Evolutionary conservation across 495 filamentous ascomycete genomes (phyloP), one percentile per base, ranked within the genome.

Genomic region (Xylaria bambusicola): DNA sequence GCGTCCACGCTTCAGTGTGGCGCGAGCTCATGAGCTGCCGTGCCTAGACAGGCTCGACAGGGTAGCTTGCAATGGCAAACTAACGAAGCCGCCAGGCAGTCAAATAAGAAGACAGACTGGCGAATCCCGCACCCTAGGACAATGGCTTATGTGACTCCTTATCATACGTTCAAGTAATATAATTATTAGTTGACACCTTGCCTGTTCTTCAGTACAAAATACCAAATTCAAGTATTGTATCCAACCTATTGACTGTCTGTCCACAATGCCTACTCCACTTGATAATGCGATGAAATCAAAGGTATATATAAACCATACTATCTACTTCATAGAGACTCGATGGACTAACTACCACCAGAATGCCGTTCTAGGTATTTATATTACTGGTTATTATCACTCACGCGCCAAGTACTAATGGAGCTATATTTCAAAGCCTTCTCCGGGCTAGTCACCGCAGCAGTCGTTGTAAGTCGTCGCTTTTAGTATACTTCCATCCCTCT

Each of bases 381-480:
- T 20, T 20, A 20, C n/a, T n/a, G n/a, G n/a, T n/a, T n/a, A 21
- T 12, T 26, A 52, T 18, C 23, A 52, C 48, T 24, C 40, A 44
- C 26, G 24, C 23, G 21, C 26, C 35, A 10, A 50, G 51, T 66
- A 65, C 68, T 71, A 59, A 71, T 71, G 62, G 62, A 64, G 44
- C 17, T 58, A 41, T 66, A 65, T 56, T 52, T 68, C 56, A 46
- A 64, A 87, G 86, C 83, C 45, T 97, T 96, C 71, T 83, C 88
- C 15, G 91, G 90, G 21, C 84, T 96, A 62, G 86, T 97, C 41
- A 88, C 90, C 2, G 91, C 89, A 2, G 92, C 88, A 6, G 87
- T 92, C 6, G 88, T 82, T 9, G 58, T 61, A 50, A 42, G 58
- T 61, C 29, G 46, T 58, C n/a, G n/a, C 17, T 18, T 35, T 35